Evolutionary conservation across 352 stramenopile genomes (phyloP), one percentile per base, ranked within the genome.

Genomic region (Globisporangium rhizosaccharum): DNA sequence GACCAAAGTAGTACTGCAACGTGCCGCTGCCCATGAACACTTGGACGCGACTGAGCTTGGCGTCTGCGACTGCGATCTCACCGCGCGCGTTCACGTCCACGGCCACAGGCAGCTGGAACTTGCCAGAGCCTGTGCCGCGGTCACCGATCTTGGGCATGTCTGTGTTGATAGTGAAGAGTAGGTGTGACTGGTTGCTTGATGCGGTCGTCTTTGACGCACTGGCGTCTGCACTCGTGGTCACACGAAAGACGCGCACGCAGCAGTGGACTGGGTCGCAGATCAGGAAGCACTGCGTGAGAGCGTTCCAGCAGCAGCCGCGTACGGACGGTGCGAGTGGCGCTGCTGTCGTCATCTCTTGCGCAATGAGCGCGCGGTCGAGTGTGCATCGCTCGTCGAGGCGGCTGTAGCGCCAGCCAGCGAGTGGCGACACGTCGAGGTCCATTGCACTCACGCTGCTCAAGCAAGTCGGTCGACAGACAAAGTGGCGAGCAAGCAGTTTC

Each of bases 31-130:
- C 71, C 6, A 73, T 76, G 58, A 88, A 90, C 23, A 85, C 63
- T 50, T 82, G 67, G n/a, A 88, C 66, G 6, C 75, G 70, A 41
- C 75, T 77, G 3, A 87, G 52, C 51, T 84, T 82, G n/a, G 51
- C 46, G 30, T 90, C 79, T 6, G 66, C 79, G 25, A 90, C 72
- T 0, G 74, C 79, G 33, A 90, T 74, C 51, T 87, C 72, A 3
- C 75, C 77, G 45, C 73, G 53, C 3, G 68, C 37, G 17, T 72
- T 90, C 10, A 87, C 69, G 37, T 82, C 75, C 8, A 88, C 68
- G 7, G 77, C 76, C 9, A 77, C 66, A 12, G 77, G 80, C 41
- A 61, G 54, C 47, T 73, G 18, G 42, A 90, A 90, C 39, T 85
- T 76, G 25, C 75, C 77, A 20, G 68, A 61, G 0, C 57, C 58